Evolutionary conservation across 1,284 basidiomycete species (phyloP).

Genomic region (Inonotus obliquus): DNA sequence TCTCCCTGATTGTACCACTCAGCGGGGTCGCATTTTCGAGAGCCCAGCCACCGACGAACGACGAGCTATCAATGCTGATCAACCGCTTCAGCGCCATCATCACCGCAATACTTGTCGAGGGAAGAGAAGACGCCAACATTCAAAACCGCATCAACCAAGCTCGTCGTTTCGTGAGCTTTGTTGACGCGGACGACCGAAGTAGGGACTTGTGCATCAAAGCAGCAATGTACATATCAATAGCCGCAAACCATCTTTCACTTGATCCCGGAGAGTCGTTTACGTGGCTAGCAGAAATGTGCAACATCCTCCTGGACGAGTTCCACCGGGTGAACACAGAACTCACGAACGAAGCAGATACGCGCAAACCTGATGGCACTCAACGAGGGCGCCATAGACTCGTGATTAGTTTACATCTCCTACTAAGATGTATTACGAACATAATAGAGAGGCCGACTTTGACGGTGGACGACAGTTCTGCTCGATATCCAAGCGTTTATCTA

Average conservation of each 20-base stretch:
- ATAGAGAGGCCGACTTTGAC: conserved; percentile 49
- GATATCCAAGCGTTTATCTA: conserved; percentile 66
- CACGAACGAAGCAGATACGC: conserved; percentile 19
- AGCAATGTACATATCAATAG: conserved; percentile 68
- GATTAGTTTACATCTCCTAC: conserved; percentile 43
- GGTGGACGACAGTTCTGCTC: conserved; percentile 22
- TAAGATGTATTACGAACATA: conserved; percentile 59
- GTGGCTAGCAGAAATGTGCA: conserved; percentile 68
- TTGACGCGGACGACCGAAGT: conserved; percentile 62
- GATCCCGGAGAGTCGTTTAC: conserved; percentile 51
- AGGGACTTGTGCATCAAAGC: conserved; percentile 75
- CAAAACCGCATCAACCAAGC: conserved; percentile 56
- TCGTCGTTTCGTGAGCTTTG: conserved; percentile 66
- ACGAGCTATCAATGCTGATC: conserved; percentile 76
- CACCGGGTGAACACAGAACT: not conserved
- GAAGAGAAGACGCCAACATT: conserved; percentile 41
- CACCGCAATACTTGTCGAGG: conserved; percentile 73
- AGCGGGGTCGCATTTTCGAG: conserved; percentile 64
- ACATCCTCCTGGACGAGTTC: conserved; percentile 56
- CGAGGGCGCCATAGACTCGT: not conserved
- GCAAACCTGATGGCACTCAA: conserved; percentile 5
- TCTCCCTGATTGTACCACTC: conserved; percentile 78
- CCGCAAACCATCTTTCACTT: conserved; percentile 58
- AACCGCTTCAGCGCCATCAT: conserved; percentile 83
- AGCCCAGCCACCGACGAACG: conserved; percentile 43